These are phyloP conservation scores for Phytophthora ramorum DNA, from an alignment of 352 stramenopile genomes.

Conservation along the genomic window DNA sequence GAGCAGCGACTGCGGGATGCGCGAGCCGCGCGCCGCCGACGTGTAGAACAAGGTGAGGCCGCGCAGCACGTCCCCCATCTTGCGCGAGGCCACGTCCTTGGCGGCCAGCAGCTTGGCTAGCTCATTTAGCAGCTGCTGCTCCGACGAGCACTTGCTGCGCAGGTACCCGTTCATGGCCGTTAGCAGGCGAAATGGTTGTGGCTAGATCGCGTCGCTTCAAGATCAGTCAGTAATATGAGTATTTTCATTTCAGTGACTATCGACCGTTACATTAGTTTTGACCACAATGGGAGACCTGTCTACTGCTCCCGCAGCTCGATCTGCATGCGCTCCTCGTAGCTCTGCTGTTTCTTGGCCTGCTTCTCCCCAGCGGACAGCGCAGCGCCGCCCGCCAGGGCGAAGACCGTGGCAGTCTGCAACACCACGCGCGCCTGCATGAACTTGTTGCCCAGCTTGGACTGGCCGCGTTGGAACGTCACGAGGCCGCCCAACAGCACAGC, in stretches of 20 bases:
- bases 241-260: slow-evolving; percentile 7
- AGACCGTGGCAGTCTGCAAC: slow-evolving; percentile 71
- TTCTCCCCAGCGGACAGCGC: slow-evolving; percentile 56
- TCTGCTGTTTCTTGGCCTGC: slow-evolving; percentile 56
- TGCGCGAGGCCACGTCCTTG: slow-evolving; percentile 74
- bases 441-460: slow-evolving; percentile 79
- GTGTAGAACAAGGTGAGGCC: slow-evolving; percentile 83
- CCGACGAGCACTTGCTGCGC: slow-evolving; percentile 72
- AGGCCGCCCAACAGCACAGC: slow-evolving; percentile 74
- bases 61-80: slow-evolving; percentile 71
- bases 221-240: slow-evolving; percentile 7
- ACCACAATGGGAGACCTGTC: neutral
- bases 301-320: slow-evolving; percentile 50
- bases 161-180: slow-evolving; percentile 73
- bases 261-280: slow-evolving; percentile 5
- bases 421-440: slow-evolving; percentile 89
- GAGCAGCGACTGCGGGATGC: slow-evolving; percentile 67
- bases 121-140: slow-evolving; percentile 88
- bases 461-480: slow-evolving; percentile 70
- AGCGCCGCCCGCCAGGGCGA: slow-evolving; percentile 63
- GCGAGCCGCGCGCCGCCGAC: slow-evolving; percentile 49
- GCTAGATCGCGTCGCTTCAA: slow-evolving; percentile 39
- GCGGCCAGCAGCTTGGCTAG: slow-evolving; percentile 62
- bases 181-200: neutral
- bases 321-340: slow-evolving; percentile 77